Evolutionary conservation across 148 eudicot genomes (phyloP), one percentile per base, ranked within the genome.

Genomic region (Rhododendron henanense): DNA sequence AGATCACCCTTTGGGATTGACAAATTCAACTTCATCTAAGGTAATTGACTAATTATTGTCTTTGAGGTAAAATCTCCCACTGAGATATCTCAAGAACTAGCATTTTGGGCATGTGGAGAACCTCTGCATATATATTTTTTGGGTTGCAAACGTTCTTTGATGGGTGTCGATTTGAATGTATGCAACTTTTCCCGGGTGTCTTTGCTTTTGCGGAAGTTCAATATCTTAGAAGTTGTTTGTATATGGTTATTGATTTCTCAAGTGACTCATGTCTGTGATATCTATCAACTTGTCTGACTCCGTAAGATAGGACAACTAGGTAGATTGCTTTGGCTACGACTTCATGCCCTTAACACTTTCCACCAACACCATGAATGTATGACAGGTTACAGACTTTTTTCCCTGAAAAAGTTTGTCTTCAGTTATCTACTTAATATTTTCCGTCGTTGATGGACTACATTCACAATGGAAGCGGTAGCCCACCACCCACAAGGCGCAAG

Each of bases 21-120:
- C 82, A 84, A 80, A 87, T 83, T 55, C 91, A 23, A 85, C 92
- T 84, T 87, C 94, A 55, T 86, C 94, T 23, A 92, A 93, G 98
- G 98, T 97, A 95, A 85, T 39, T 80, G 78, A 63, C 28, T n/a
- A 79, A 50, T 81, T 41, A 33, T 77, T 79, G 39, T 87, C 57
- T 85, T 77, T 18, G 48, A 19, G 45, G 78, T 21, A 85, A 44
- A 84, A 85, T 85, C 78, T 18, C 45, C 44, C 37, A 50, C 61
- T 13, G 81, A 18, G 51, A 75, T 84, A 76, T 55, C 37, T 53
- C 10, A 37, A 33, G 50, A 55, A 50, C 50, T 48, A 67, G 55
- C 63, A 71, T 73, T 57, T 31, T 84, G 28, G 63, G 41, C 50
- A 21, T 50, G 16, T 84, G 41, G n/a, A 73, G 45, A 83, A 69